Conservation (phyloP, 805 yeast species). For the Zygoascus biomembranicola region DNA sequence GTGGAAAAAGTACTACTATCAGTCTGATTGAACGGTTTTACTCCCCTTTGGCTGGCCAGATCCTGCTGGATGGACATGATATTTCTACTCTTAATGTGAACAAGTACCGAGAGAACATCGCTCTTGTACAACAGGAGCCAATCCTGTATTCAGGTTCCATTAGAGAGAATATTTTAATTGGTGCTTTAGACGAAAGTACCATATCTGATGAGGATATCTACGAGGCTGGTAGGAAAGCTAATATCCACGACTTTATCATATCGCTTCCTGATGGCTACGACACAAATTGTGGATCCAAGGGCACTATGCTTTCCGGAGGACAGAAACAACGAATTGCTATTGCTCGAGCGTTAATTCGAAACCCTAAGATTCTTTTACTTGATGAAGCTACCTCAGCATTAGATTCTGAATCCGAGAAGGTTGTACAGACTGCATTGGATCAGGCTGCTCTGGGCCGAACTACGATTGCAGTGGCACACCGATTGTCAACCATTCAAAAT, state of each 20-base stretch:
- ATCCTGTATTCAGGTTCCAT: slow-evolving; percentile 47
- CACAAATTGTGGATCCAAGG: slow-evolving; percentile 47
- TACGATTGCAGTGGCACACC: slow-evolving; percentile 77
- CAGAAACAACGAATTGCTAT: slow-evolving; percentile 72
- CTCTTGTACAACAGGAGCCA: slow-evolving; percentile 58
- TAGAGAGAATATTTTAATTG: slow-evolving; percentile 48
- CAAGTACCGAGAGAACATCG: slow-evolving; percentile 43
- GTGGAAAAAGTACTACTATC: slow-evolving; percentile 55
- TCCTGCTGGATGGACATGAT: slow-evolving; percentile 44
- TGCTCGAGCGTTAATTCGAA: slow-evolving; percentile 63
- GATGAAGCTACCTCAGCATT: slow-evolving; percentile 67
- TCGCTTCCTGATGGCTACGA: slow-evolving; percentile 54
- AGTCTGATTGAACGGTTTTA: slow-evolving; percentile 43
- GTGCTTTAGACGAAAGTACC: slow-evolving; percentile 26
- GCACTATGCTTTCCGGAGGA: slow-evolving; percentile 60
- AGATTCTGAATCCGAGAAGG: slow-evolving; percentile 64
- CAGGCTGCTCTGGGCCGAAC: slow-evolving; percentile 66
- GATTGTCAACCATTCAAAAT: slow-evolving; percentile 59
- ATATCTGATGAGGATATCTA: slow-evolving; percentile 38
- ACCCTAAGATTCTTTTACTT: slow-evolving; percentile 53
- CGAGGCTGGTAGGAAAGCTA: slow-evolving; percentile 43
- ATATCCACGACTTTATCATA: slow-evolving; percentile 48
- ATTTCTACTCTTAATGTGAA: slow-evolving; percentile 41
- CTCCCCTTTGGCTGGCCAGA: slow-evolving; percentile 40
- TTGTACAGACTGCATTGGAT: slow-evolving; percentile 63